Evolutionary conservation across 108 stramenopile genomes (phyloP).

Genomic region (Skeletonema marinoi): DNA sequence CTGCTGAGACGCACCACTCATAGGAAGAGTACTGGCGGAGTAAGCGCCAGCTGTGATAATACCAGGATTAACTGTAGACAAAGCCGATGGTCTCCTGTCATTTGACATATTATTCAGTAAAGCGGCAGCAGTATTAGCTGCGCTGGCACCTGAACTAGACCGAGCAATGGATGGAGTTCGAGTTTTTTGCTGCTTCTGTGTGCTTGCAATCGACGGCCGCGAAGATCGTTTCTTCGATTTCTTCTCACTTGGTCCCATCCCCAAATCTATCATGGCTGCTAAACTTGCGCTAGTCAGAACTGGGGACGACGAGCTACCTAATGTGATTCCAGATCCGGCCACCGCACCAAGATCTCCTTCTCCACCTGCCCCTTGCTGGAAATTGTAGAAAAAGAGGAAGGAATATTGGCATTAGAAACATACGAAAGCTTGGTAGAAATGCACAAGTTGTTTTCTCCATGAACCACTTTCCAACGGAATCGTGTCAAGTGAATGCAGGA

Average conservation of each 20-base stretch:
- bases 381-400: not conserved
- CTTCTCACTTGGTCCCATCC: conserved; percentile 21
- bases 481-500: not conserved
- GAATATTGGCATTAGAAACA: not conserved
- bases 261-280: conserved; percentile 25
- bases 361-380: not conserved
- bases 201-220: not conserved
- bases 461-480: not conserved
- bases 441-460: not conserved
- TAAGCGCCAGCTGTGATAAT: not conserved
- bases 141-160: not conserved
- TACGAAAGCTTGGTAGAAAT: not conserved
- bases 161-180: conserved; percentile 10
- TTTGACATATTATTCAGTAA: conserved; percentile 3
- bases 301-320: not conserved
- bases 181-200: conserved; percentile 1
- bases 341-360: not conserved
- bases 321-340: conserved; percentile 6
- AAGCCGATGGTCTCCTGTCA: not conserved
- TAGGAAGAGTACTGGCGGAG: not conserved
- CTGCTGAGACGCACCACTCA: not conserved
- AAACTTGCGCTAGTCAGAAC: conserved; percentile 12
- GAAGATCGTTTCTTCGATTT: conserved; percentile 3
- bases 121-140: not conserved
- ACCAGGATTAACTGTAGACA: not conserved